Evolutionary conservation across 805 yeast species (phyloP), one percentile per base, ranked within the genome.

Genomic region (Cyberlindnera petersonii): DNA sequence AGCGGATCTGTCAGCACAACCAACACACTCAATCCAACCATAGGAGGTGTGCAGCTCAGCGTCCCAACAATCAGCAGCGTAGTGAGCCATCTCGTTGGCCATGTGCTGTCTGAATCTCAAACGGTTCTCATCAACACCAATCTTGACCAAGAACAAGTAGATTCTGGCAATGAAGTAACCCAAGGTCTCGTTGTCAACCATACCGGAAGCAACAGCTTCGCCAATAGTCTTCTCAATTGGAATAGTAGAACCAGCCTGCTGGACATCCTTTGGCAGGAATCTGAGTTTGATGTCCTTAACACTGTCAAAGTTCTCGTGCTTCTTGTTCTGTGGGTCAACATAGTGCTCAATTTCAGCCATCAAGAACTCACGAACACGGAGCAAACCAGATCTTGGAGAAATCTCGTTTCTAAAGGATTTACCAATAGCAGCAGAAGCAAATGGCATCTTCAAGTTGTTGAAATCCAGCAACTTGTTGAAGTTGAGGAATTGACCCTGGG

Each of bases 21-120:
- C 99, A 62, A 93, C 97, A 80, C 98, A 94, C 72, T 93, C 99
- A 56, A 93, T 86, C 99, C 99, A 93, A 56, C 99, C 99, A 57
- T 87, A 93, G 24, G 96, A 86, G 30, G 96, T 82, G 55, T 85
- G 81, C 57, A 93, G 74, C 72, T 93, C 99, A 50, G 95, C 97
- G 69, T 93, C 99, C 99, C 99, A 93, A 74, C 99, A 93, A 70
- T 93, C 99, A 52, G 95, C 81, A 44, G 98, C 98, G 65, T 93
- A 93, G 66, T 93, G 99, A 15, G 99, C 99, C 99, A 93, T 93
- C 72, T 93, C 99, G 63, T 93, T 93, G 54, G 82, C 74, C 95
- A 93, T 82, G 69, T 93, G 99, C 72, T 93, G 98, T 74, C 99
- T 85, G 79, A 93, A 93, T 65, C 99, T 80, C 63, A 93, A 68